Conservation (phyloP, 108 stramenopile genomes). For the Cyclostephanos tholiformis region DNA sequence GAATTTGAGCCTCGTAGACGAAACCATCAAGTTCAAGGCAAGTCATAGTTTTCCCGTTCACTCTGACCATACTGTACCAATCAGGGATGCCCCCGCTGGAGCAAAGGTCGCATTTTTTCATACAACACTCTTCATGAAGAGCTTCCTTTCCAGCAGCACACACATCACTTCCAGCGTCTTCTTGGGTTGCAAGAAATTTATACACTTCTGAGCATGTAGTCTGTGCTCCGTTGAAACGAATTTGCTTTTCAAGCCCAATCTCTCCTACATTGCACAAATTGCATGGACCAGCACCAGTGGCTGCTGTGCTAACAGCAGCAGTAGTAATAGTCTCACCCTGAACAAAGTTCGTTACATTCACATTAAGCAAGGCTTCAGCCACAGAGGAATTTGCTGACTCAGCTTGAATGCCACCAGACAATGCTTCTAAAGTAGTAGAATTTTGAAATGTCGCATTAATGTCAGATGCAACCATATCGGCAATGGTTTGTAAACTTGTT, state of each 20-base stretch:
- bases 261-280: slow-evolving; percentile 40
- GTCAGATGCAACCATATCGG: background rate
- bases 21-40: slow-evolving; percentile 47
- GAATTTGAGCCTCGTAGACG: slow-evolving; percentile 36
- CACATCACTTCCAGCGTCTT: slow-evolving; percentile 42
- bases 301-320: background rate
- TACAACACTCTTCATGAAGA: slow-evolving; percentile 42
- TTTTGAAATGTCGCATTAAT: slow-evolving; percentile 3
- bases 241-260: slow-evolving; percentile 32
- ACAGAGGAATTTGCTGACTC: slow-evolving; percentile 13
- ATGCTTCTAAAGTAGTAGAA: slow-evolving; percentile 17
- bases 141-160: slow-evolving; percentile 39
- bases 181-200: slow-evolving; percentile 48
- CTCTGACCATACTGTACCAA: slow-evolving; percentile 50
- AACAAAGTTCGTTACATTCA: slow-evolving; percentile 11
- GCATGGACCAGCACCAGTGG: slow-evolving; percentile 41
- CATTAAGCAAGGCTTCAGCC: slow-evolving; percentile 6
- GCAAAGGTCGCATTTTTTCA: slow-evolving; percentile 49
- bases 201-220: slow-evolving; percentile 43
- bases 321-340: slow-evolving; percentile 14
- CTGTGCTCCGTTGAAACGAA: slow-evolving; percentile 49
- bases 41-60: slow-evolving; percentile 54
- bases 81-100: slow-evolving; percentile 50
- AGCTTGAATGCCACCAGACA: slow-evolving; percentile 7
- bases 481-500: slow-evolving; percentile 6